Evolutionary conservation across 2,329 filamentous ascomycete species (phyloP).

Genomic region (Talaromyces sp.): DNA sequence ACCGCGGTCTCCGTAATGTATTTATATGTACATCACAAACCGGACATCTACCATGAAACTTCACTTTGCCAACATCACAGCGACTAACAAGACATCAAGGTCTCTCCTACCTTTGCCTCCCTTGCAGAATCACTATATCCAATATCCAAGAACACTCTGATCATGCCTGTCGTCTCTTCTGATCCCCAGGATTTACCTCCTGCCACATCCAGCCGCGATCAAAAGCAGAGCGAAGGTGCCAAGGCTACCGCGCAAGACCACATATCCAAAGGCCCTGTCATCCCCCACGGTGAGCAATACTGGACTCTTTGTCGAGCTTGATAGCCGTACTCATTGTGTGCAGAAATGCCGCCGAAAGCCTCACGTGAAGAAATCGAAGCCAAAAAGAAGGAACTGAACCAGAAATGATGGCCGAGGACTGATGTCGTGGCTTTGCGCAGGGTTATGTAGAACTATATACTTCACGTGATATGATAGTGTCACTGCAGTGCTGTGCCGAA

Average conservation of each 20-base stretch:
- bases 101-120: not conserved
- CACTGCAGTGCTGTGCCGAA: not conserved
- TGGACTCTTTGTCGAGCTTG: conserved; percentile 15
- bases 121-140: not conserved
- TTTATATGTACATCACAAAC: not conserved
- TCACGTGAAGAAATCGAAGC: conserved; percentile 65
- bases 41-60: not conserved
- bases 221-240: conserved; percentile 34
- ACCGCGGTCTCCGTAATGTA: not conserved
- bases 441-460: not conserved
- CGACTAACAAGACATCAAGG: not conserved
- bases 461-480: not conserved
- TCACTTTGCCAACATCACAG: not conserved
- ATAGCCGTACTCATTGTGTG: conserved; percentile 7
- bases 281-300: conserved; percentile 36
- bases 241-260: conserved; percentile 35
- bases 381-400: conserved; percentile 64
- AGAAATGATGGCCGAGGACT: conserved; percentile 32
- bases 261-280: conserved; percentile 45
- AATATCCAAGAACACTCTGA: conserved; percentile 5
- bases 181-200: conserved; percentile 25
- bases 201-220: conserved; percentile 16
- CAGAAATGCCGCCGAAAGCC: conserved; percentile 40
- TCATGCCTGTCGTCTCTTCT: conserved; percentile 30
- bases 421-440: not conserved